Evolutionary conservation across 352 stramenopile species (phyloP).

Genomic region (Phytophthora nicotianae): DNA sequence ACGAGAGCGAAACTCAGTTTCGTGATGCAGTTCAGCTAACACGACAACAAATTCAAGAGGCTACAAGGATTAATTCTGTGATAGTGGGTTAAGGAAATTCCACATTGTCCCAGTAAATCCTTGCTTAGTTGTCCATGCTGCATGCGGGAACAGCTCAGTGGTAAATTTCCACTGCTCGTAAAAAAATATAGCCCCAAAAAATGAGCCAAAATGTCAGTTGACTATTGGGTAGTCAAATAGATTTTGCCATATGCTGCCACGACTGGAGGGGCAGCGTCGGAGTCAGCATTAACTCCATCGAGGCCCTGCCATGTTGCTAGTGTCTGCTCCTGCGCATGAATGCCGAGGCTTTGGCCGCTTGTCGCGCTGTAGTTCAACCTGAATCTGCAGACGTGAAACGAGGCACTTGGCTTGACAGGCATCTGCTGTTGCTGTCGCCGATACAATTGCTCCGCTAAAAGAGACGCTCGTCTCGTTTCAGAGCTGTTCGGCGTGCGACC

Average conservation of each 20-base stretch:
- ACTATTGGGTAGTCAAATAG: not conserved
- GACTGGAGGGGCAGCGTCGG: constrained; percentile 12
- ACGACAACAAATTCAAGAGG: too few species aligned
- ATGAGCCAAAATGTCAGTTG: not conserved
- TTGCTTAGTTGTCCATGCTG: too few species aligned
- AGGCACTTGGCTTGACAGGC: constrained; percentile 4
- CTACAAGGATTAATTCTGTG: too few species aligned
- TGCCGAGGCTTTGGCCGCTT: constrained; percentile 5
- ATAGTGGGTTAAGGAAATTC: too few species aligned
- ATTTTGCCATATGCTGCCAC: not conserved
- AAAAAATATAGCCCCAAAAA: too few species aligned
- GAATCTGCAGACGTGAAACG: constrained; percentile 17
- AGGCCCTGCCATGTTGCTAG: constrained; percentile 7
- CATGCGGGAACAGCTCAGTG: too few species aligned
- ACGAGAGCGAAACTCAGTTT: too few species aligned
- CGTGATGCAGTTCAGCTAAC: too few species aligned
- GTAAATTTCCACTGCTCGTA: too few species aligned
- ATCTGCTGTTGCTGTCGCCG: constrained; percentile 1
- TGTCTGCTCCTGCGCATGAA: constrained; percentile 23
- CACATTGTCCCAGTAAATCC: too few species aligned
- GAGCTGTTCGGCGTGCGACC: constrained; percentile 15
- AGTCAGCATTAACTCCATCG: not conserved
- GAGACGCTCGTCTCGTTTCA: constrained; percentile 16
- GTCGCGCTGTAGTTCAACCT: constrained; percentile 21
- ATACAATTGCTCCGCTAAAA: not conserved